Evolutionary conservation across 306 rosid genomes (phyloP).

Genomic region (Phaseolus lunatus): DNA sequence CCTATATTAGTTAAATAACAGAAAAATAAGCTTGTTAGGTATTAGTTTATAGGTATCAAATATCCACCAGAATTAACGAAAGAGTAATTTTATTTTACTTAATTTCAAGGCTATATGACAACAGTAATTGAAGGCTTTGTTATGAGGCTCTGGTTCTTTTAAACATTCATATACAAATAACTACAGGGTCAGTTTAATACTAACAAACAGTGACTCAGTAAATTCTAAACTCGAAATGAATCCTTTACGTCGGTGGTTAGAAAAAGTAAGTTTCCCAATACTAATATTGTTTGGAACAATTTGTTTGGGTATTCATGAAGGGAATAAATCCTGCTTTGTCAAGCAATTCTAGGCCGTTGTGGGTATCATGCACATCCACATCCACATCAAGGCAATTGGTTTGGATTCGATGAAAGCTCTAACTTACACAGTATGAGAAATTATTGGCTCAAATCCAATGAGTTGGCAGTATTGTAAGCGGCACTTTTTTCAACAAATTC

Average conservation of each 20-base stretch:
- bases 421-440: not conserved
- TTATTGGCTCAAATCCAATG: conserved; percentile 12
- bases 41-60: conserved; percentile 21
- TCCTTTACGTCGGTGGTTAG: not conserved
- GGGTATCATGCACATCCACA: conserved; percentile 39
- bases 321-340: not conserved
- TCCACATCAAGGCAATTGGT: conserved; percentile 24
- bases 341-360: not conserved
- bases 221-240: conserved; percentile 12
- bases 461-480: not conserved
- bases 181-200: conserved; percentile 24
- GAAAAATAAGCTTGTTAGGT: conserved; percentile 37
- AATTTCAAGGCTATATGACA: not conserved
- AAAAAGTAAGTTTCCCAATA: conserved; percentile 1
- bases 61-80: conserved; percentile 27
- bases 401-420: conserved; percentile 15
- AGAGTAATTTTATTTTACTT: not conserved
- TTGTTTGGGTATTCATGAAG: not conserved
- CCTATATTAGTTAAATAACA: conserved; percentile 61
- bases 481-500: conserved; percentile 14
- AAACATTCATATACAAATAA: conserved; percentile 32
- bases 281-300: conserved; percentile 10
- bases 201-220: conserved; percentile 17
- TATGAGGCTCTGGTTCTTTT: conserved; percentile 9
- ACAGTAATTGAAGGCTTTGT: conserved; percentile 1